A percentile compares a stretch with the other conserved stretches of the same genome.
These are phyloP conservation scores for Kluyveromyces lactis DNA, from an alignment of 805 yeast species.

Conservation along the genomic window DNA sequence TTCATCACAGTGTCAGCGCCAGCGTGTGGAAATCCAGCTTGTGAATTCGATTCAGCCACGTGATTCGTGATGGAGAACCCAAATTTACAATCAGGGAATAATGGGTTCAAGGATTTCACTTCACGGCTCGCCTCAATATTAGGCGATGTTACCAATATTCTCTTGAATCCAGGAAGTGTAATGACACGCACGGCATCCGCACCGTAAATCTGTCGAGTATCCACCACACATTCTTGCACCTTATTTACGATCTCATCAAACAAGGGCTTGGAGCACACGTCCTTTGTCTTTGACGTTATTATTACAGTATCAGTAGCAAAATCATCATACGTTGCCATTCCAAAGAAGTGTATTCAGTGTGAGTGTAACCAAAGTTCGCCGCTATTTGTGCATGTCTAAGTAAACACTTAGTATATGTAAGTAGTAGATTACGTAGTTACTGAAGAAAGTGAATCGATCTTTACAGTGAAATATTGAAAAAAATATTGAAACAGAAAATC, in stretches of 20 bases:
- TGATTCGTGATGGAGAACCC: conserved; percentile 2
- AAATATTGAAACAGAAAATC: too few relatives aligned
- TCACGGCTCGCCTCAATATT: background rate
- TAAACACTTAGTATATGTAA: too few relatives aligned
- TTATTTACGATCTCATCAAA: background rate
- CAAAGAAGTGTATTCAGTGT: too few relatives aligned
- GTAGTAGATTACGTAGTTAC: too few relatives aligned
- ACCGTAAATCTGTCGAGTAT: background rate
- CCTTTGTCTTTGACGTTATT: conserved; percentile 1
- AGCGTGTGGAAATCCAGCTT: background rate
- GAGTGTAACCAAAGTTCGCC: too few relatives aligned
- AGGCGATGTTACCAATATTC: conserved; percentile 1
- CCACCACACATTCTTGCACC: background rate
- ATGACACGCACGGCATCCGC: background rate
- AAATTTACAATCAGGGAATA: background rate
- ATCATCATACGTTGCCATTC: background rate
- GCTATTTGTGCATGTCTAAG: too few relatives aligned
- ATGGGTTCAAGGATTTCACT: background rate
- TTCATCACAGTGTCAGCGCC: conserved; percentile 5
- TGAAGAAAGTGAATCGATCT: too few relatives aligned
- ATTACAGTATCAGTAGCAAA: conserved; percentile 2
- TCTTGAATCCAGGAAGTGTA: conserved; percentile 1
- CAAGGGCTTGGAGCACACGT: background rate
- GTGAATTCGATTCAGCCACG: background rate
- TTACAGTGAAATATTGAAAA: too few relatives aligned